Percentiles rank a stretch among this genome's conserved stretches.
These are phyloP conservation scores for Phytophthora tubulina DNA, from an alignment of 352 stramenopile genomes.

Conservation along the genomic window DNA sequence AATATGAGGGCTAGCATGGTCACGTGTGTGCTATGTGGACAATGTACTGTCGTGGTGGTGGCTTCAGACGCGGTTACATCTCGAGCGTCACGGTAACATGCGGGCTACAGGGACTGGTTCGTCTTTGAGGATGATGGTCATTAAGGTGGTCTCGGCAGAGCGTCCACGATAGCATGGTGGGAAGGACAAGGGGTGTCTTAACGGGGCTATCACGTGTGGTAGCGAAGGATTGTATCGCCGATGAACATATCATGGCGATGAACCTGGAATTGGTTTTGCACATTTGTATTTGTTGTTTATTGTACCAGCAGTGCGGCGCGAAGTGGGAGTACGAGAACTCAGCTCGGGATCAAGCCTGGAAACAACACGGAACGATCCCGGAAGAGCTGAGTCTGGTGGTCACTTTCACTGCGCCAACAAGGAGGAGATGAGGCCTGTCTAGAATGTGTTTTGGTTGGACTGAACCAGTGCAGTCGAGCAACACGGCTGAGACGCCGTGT, in stretches of 20 bases:
- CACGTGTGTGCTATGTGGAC: neutral
- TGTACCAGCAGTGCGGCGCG: neutral
- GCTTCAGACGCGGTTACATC: neutral
- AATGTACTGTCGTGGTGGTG: neutral
- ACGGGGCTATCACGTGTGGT: neutral
- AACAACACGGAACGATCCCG: too few species aligned
- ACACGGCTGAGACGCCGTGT: too few species aligned
- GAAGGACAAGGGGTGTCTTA: neutral
- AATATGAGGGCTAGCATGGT: neutral
- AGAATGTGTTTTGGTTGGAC: too few species aligned
- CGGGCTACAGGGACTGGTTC: neutral
- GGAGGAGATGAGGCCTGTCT: too few species aligned
- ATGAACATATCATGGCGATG: neutral
- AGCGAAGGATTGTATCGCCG: neutral
- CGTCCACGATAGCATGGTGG: neutral
- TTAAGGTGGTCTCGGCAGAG: neutral
- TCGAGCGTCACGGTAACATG: neutral
- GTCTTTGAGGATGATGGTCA: neutral
- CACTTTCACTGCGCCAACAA: too few species aligned
- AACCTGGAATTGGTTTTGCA: neutral
- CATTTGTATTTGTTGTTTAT: neutral
- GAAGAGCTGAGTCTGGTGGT: too few species aligned
- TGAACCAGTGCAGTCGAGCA: too few species aligned
- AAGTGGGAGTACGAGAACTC: neutral
- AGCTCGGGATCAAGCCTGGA: neutral